Evolutionary conservation across 768 basidiomycete genomes (phyloP).

Genomic region (Tylopilus balloui): DNA sequence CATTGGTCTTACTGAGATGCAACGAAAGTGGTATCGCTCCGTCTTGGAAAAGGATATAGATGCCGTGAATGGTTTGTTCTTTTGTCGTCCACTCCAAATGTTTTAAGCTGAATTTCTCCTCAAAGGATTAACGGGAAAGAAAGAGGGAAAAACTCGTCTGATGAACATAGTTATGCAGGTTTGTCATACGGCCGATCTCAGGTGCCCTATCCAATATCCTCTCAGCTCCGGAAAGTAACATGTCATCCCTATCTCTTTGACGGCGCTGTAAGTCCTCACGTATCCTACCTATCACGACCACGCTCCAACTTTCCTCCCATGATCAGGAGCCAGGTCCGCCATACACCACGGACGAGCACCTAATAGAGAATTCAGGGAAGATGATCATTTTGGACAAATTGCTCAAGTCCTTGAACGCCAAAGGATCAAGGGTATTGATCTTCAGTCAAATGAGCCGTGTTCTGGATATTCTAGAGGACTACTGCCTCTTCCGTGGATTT

Average conservation of each 20-base stretch:
- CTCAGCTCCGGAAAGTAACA: slow-evolving; percentile 72
- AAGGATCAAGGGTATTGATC: slow-evolving; percentile 93
- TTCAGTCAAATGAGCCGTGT: slow-evolving; percentile 99
- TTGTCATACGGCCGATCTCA: slow-evolving; percentile 2
- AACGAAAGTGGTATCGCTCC: slow-evolving; percentile 95
- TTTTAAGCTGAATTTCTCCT: background rate
- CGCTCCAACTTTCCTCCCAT: background rate
- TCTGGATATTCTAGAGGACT: slow-evolving; percentile 92
- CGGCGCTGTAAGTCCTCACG: slow-evolving; percentile 57
- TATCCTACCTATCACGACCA: background rate
- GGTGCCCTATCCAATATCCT: background rate
- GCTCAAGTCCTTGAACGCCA: slow-evolving; percentile 77
- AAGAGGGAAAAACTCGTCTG: slow-evolving; percentile 94
- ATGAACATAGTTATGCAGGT: slow-evolving; percentile 99
- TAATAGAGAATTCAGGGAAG: slow-evolving; percentile 91
- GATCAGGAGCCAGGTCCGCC: slow-evolving; percentile 91
- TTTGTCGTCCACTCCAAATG: background rate
- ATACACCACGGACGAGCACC: slow-evolving; percentile 96
- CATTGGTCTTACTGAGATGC: slow-evolving; percentile 95
- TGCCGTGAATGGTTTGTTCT: slow-evolving; percentile 80
- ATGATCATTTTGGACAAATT: slow-evolving; percentile 98
- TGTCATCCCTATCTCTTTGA: slow-evolving; percentile 93
- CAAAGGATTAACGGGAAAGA: slow-evolving; percentile 86
- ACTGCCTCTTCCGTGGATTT: slow-evolving; percentile 86
- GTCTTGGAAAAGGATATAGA: slow-evolving; percentile 98